Conservation (phyloP, 768 basidiomycete genomes). For the Leucogyrophana mollusca region DNA sequence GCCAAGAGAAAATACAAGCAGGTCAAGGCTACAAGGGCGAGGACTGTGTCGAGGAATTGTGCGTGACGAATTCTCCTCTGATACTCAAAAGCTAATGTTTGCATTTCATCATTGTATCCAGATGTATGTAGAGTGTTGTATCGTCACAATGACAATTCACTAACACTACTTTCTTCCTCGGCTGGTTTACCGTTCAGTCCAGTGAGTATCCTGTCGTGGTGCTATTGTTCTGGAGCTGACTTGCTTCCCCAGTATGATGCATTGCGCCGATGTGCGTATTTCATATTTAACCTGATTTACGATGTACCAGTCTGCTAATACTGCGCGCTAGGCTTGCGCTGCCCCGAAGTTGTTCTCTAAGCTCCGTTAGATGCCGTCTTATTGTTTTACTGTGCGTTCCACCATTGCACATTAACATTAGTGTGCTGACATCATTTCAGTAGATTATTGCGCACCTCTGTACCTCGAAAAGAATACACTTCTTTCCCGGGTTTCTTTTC, state of each 20-base stretch:
- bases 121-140: conserved; percentile 20
- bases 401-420: too few species aligned
- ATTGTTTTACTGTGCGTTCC: neutral
- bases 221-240: conserved; percentile 10
- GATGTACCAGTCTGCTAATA: conserved; percentile 5
- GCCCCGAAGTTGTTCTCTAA: conserved; percentile 84
- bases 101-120: conserved; percentile 8
- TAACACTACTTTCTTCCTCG: neutral
- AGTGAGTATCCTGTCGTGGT: conserved; percentile 46
- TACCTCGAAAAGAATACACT: neutral
- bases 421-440: too few species aligned
- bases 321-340: conserved; percentile 42
- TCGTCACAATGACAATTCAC: neutral
- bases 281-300: neutral
- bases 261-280: conserved; percentile 79
- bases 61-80: conserved; percentile 37
- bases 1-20: conserved; percentile 80
- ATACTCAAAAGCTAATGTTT: too few species aligned
- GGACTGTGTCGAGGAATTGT: conserved; percentile 93
- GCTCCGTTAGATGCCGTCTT: conserved; percentile 44
- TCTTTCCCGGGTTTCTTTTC: too few species aligned
- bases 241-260: conserved; percentile 70
- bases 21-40: conserved; percentile 88
- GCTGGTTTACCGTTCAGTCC: conserved; percentile 42
- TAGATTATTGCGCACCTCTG: neutral